Percentiles rank a stretch among this genome's conserved stretches.
Conservation (phyloP, 371 early-diverging fungal genomes). For the Mucor indicus region DNA sequence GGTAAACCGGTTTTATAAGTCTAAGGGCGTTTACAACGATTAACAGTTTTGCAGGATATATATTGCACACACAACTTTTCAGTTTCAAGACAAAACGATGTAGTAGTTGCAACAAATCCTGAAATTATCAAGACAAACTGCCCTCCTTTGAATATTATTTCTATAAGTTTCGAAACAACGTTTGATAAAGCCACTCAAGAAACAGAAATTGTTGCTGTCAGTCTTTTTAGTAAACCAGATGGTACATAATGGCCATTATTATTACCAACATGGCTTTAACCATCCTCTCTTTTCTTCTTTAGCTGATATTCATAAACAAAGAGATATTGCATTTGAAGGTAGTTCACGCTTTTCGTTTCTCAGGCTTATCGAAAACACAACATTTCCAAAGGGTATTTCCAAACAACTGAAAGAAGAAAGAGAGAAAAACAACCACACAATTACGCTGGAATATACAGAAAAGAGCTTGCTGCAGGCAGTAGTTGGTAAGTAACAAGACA, state of each 20-base stretch:
- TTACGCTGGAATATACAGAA: conserved; percentile 56
- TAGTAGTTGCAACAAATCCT: too few relatives aligned
- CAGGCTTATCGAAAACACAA: conserved; percentile 51
- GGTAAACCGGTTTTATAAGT: background rate
- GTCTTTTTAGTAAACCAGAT: conserved; percentile 4
- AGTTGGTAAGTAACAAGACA: conserved; percentile 38
- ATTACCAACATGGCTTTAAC: background rate
- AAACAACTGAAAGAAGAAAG: conserved; percentile 25
- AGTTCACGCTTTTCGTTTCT: conserved; percentile 56
- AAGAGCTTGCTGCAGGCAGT: conserved; percentile 58
- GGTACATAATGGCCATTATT: background rate
- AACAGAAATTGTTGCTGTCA: conserved; percentile 83
- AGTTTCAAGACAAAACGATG: too few relatives aligned
- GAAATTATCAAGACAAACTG: conserved; percentile 46
- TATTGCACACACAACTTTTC: background rate
- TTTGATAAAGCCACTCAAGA: conserved; percentile 69
- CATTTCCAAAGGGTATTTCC: conserved; percentile 54
- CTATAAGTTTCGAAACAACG: conserved; percentile 74
- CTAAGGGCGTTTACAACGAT: background rate
- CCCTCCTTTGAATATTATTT: conserved; percentile 85
- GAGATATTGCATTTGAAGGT: conserved; percentile 21
- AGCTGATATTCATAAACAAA: conserved; percentile 56
- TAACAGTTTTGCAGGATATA: background rate
- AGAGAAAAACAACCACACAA: conserved; percentile 16
- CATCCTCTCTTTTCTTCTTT: background rate